Conservation (phyloP, 2,329 filamentous ascomycete genomes). For the Xylaria sp. region DNA sequence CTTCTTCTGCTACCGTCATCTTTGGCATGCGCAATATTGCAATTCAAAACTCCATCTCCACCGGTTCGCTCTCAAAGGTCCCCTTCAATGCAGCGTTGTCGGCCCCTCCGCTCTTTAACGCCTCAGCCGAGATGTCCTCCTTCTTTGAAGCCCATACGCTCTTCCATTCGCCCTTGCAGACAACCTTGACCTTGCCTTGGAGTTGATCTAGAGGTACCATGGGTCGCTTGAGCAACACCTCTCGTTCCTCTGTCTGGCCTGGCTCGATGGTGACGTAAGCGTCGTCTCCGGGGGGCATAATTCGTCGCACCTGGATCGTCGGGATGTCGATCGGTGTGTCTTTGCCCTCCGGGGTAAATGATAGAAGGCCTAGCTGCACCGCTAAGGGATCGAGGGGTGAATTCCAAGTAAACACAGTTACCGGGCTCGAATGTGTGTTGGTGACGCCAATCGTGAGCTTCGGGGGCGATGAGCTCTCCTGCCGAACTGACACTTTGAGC, state of each 20-base stretch:
- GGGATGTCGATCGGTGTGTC: slow-evolving; percentile 52
- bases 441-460: slow-evolving; percentile 54
- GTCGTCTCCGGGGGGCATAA: slow-evolving; percentile 56
- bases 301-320: slow-evolving; percentile 53
- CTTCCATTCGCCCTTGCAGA: slow-evolving; percentile 55
- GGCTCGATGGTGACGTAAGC: slow-evolving; percentile 54
- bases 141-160: slow-evolving; percentile 50
- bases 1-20: background rate
- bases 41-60: slow-evolving; percentile 42
- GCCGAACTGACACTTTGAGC: slow-evolving; percentile 47
- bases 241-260: slow-evolving; percentile 51
- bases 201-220: slow-evolving; percentile 52
- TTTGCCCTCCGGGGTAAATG: slow-evolving; percentile 53
- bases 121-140: slow-evolving; percentile 40
- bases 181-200: slow-evolving; percentile 49
- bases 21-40: background rate
- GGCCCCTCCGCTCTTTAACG: slow-evolving; percentile 40
- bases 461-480: slow-evolving; percentile 46
- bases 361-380: slow-evolving; percentile 56
- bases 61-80: slow-evolving; percentile 43
- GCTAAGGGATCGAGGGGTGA: slow-evolving; percentile 59
- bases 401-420: slow-evolving; percentile 58
- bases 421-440: slow-evolving; percentile 53
- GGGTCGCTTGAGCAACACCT: slow-evolving; percentile 53
- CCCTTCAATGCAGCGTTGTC: slow-evolving; percentile 42